phyloP scores from a whole-genome alignment of 495 filamentous ascomycete species.

The Podospora pseudoanserina region DNA sequence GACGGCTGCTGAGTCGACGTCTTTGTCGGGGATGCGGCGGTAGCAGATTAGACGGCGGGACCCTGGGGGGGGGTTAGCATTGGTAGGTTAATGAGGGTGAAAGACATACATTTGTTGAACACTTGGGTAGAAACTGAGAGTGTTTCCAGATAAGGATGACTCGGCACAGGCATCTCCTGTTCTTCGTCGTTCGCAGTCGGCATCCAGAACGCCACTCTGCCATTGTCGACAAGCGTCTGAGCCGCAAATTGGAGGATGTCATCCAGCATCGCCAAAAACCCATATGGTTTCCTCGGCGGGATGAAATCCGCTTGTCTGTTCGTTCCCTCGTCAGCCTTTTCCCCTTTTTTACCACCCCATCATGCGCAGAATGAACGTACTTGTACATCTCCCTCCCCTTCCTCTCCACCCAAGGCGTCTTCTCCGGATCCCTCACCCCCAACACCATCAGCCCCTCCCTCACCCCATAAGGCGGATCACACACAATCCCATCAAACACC shows the following conservation, averaged over 20 bases:
- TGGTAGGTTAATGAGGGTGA: not conserved
- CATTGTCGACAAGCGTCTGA: constrained; percentile 72
- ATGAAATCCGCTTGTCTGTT: constrained; percentile 72
- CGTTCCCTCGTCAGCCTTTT: not conserved
- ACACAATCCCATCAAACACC: constrained; percentile 87
- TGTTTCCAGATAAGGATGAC: constrained; percentile 72
- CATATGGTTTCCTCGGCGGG: constrained; percentile 85
- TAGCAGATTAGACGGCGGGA: constrained; percentile 85
- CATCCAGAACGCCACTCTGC: constrained; percentile 93
- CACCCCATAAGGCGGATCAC: constrained; percentile 97
- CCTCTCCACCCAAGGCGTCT: constrained; percentile 57
- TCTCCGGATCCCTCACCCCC: constrained; percentile 65
- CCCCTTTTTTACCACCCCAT: not conserved
- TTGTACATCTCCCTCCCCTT: constrained; percentile 68
- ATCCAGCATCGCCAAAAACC: constrained; percentile 82
- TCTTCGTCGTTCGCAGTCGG: constrained; percentile 79
- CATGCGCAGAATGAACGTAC: constrained; percentile 40
- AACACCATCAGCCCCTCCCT: constrained; percentile 87
- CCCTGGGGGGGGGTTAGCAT: constrained; percentile 50
- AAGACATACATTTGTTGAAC: constrained; percentile 74
- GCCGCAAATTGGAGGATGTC: constrained; percentile 83
- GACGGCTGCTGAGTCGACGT: constrained; percentile 42
- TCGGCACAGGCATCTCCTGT: constrained; percentile 69
- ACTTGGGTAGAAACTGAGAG: constrained; percentile 74
- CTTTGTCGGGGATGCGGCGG: constrained; percentile 60